These are phyloP conservation scores for Lepiota brunneoincarnata DNA, from an alignment of 768 basidiomycete species.

Conservation along the genomic window DNA sequence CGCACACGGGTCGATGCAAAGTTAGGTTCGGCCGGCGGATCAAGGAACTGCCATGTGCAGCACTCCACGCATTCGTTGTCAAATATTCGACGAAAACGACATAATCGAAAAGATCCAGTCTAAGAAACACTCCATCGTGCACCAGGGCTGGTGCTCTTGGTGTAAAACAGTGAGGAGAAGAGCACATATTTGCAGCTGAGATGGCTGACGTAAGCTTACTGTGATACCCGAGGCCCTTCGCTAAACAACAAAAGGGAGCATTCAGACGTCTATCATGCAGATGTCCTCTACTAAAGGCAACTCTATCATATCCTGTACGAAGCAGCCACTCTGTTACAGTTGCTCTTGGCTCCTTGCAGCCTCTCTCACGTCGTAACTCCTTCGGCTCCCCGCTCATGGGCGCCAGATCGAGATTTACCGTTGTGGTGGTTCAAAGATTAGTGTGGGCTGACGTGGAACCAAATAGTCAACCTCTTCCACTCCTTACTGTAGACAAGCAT, in stretches of 20 bases:
- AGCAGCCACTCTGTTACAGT: no score
- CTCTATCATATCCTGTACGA: background rate
- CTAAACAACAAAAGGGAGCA: background rate
- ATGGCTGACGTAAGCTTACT: constrained; percentile 3
- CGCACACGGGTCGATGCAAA: background rate
- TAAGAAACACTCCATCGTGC: no score
- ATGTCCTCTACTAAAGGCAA: background rate
- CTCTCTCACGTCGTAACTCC: background rate
- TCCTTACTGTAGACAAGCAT: background rate
- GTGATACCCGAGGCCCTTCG: constrained; percentile 1
- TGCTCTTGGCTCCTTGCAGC: no score
- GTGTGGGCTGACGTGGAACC: background rate
- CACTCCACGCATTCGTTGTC: no score
- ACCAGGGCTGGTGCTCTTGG: no score
- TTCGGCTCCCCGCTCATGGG: background rate
- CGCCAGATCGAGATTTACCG: background rate
- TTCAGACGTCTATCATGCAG: background rate
- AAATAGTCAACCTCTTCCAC: constrained; percentile 1
- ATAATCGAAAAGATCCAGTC: no score
- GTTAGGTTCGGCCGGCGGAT: constrained; percentile 1
- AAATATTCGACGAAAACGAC: no score
- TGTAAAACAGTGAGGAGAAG: no score
- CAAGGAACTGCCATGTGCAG: background rate
- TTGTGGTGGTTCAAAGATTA: background rate
- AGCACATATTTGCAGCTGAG: no score